Evolutionary conservation across 306 rosid species (phyloP).

Genomic region (Castanea sativa): DNA sequence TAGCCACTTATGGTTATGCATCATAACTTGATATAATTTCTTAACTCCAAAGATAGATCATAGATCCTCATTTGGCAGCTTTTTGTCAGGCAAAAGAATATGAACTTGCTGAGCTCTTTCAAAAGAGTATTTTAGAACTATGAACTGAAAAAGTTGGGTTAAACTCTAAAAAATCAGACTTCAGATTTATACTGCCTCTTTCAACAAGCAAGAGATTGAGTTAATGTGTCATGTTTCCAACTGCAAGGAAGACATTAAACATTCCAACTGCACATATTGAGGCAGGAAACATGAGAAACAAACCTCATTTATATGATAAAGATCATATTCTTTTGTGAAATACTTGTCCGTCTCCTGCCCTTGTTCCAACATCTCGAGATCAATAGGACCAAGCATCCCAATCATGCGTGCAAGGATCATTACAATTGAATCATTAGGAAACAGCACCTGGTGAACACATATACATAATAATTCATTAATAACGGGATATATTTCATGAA

Average conservation of each 20-base stretch:
- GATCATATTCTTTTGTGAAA: constrained; percentile 86
- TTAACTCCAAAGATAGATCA: background rate
- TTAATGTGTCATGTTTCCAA: background rate
- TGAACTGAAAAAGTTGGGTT: background rate
- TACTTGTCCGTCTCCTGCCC: constrained; percentile 91
- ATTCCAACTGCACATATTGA: background rate
- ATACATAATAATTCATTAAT: background rate
- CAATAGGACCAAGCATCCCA: constrained; percentile 84
- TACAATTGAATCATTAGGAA: constrained; percentile 73
- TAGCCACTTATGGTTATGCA: background rate
- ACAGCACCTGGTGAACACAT: constrained; percentile 65
- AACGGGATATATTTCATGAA: background rate
- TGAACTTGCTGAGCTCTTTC: background rate
- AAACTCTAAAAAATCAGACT: constrained; percentile 7
- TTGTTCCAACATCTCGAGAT: constrained; percentile 72
- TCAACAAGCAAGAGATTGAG: background rate
- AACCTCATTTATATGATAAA: constrained; percentile 81
- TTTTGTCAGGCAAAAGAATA: background rate
- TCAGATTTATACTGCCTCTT: background rate
- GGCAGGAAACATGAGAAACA: constrained; percentile 21
- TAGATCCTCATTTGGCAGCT: background rate
- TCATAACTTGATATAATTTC: background rate
- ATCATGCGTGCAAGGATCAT: constrained; percentile 85
- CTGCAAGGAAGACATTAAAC: background rate
- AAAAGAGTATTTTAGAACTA: background rate